Conservation (phyloP, 441 rosid species). For the Flueggea neowawraea region DNA sequence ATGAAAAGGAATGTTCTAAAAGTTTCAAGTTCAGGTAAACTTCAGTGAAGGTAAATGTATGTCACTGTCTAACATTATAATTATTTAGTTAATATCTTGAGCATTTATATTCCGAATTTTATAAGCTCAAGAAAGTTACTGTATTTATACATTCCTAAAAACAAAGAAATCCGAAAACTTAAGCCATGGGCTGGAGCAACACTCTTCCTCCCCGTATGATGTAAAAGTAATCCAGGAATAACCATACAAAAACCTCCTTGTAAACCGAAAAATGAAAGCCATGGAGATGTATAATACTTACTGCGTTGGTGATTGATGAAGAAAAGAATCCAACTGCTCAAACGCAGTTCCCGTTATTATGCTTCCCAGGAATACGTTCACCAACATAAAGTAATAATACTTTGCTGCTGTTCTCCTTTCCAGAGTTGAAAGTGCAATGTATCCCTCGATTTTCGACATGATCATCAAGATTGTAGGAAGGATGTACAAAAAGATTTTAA, state of each 20-base stretch:
- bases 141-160: neutral
- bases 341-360: slow-evolving; percentile 90
- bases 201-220: too few species aligned
- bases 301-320: slow-evolving; percentile 90
- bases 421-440: slow-evolving; percentile 66
- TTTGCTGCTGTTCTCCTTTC: slow-evolving; percentile 88
- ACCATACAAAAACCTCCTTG: too few species aligned
- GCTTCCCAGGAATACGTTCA: slow-evolving; percentile 96
- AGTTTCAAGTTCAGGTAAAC: too few species aligned
- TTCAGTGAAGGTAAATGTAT: too few species aligned
- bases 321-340: slow-evolving; percentile 81
- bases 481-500: slow-evolving; percentile 75
- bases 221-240: too few species aligned
- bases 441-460: slow-evolving; percentile 96
- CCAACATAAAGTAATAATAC: slow-evolving; percentile 93
- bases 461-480: slow-evolving; percentile 72
- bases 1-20: too few species aligned
- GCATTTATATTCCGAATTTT: too few species aligned
- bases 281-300: slow-evolving; percentile 17
- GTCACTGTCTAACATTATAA: too few species aligned
- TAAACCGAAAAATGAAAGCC: slow-evolving; percentile 5
- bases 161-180: slow-evolving; percentile 7
- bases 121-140: too few species aligned
- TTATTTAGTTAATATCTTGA: too few species aligned
- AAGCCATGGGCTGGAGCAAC: neutral